These are phyloP conservation scores for Alliaria petiolata DNA, from an alignment of 345 rosid genomes.

Conservation along the genomic window DNA sequence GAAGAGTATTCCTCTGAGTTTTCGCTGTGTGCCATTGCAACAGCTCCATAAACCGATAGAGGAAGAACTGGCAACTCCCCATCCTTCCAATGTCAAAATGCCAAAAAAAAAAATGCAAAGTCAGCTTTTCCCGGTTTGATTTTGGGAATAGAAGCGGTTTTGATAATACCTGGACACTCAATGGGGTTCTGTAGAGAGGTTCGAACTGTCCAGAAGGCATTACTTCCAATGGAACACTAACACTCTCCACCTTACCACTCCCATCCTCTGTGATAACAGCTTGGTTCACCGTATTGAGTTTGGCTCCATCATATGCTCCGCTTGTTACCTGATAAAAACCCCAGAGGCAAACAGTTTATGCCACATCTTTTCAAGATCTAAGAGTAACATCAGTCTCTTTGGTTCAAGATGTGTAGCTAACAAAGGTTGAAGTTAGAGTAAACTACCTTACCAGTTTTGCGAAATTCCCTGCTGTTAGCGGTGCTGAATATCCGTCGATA, in stretches of 20 bases:
- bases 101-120: background rate
- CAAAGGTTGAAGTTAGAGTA: conserved; percentile 33
- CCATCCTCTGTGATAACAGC: conserved; percentile 65
- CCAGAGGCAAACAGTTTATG: background rate
- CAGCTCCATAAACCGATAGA: conserved; percentile 79
- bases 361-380: background rate
- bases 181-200: conserved; percentile 76
- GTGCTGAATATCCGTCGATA: conserved; percentile 91
- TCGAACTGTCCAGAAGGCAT: conserved; percentile 94
- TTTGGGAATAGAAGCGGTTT: background rate
- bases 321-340: conserved; percentile 46
- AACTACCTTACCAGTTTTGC: conserved; percentile 97
- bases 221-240: conserved; percentile 75
- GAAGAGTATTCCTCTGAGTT: conserved; percentile 86
- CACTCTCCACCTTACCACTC: conserved; percentile 45
- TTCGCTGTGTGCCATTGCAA: conserved; percentile 89
- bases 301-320: conserved; percentile 78
- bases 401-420: conserved; percentile 14
- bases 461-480: conserved; percentile 80
- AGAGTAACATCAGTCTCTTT: background rate
- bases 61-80: conserved; percentile 93
- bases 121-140: background rate
- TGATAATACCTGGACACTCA: conserved; percentile 62
- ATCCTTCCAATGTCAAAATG: conserved; percentile 45
- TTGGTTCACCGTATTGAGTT: conserved; percentile 59